These are phyloP conservation scores for Alternaria longipes DNA, from an alignment of 2,329 filamentous ascomycete species.

Conservation along the genomic window DNA sequence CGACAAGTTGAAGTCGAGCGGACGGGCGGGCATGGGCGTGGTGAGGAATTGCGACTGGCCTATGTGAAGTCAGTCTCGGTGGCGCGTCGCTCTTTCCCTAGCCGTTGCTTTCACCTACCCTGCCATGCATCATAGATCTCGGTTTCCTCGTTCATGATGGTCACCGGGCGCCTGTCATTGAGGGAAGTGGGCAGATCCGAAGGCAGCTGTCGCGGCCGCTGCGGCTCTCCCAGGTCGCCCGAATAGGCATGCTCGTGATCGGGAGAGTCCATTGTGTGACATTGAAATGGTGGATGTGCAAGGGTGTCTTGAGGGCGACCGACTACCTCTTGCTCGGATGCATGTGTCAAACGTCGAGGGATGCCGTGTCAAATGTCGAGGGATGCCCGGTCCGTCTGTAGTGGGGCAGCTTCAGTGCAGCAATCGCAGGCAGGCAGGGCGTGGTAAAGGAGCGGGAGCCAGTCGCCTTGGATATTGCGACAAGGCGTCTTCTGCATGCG, in stretches of 20 bases:
- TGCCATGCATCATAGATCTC: conserved; percentile 99
- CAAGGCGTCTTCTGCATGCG: background rate
- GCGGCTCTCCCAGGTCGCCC: conserved; percentile 39
- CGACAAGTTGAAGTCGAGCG: conserved; percentile 84
- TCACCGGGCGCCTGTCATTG: conserved; percentile 80
- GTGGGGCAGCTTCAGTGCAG: conserved; percentile 16
- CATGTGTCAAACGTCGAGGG: conserved; percentile 9
- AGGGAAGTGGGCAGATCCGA: conserved; percentile 89
- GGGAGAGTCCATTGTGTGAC: conserved; percentile 48
- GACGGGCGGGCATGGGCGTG: conserved; percentile 82
- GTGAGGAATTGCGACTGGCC: conserved; percentile 96
- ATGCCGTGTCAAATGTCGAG: conserved; percentile 13
- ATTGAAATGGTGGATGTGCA: conserved; percentile 27
- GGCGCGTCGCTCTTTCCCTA: conserved; percentile 12
- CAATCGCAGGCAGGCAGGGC: background rate
- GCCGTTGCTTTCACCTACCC: conserved; percentile 66
- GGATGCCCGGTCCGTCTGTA: conserved; percentile 13
- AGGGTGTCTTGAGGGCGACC: conserved; percentile 8
- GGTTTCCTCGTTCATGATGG: conserved; percentile 77
- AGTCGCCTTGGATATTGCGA: background rate
- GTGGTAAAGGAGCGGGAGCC: background rate
- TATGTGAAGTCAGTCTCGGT: conserved; percentile 50
- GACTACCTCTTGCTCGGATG: conserved; percentile 14
- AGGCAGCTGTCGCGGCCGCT: conserved; percentile 67
- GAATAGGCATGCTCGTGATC: conserved; percentile 47